These are phyloP conservation scores for Scenedesmus sp. DNA, from an alignment of 163 green algal species.

Conservation along the genomic window DNA sequence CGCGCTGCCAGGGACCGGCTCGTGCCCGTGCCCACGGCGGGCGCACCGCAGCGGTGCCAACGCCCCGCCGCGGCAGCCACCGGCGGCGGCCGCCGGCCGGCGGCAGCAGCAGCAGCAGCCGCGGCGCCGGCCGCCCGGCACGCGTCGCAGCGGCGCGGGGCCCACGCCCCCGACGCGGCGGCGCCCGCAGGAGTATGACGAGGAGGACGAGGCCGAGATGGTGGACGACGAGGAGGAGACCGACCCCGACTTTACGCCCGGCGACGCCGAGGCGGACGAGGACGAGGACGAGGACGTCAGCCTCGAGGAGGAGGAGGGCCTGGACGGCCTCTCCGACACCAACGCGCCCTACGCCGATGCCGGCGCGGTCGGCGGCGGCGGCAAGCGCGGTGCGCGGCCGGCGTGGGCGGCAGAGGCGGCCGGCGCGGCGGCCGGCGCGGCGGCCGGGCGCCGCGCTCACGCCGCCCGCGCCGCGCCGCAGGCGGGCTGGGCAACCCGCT, in stretches of 20 bases:
- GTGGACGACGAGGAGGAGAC: constrained; percentile 24
- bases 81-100: too few species aligned
- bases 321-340: constrained; percentile 26
- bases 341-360: constrained; percentile 33
- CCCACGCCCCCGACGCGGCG: too few species aligned
- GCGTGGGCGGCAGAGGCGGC: background rate
- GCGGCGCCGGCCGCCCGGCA: background rate
- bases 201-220: constrained; percentile 32
- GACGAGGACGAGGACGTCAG: background rate
- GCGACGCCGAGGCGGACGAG: constrained; percentile 31
- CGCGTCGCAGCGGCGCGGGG: background rate
- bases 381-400: background rate
- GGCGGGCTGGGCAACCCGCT: constrained; percentile 26
- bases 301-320: background rate
- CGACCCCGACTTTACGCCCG: constrained; percentile 26
- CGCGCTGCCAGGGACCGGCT: too few species aligned
- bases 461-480: background rate
- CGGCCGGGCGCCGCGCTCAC: background rate
- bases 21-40: too few species aligned
- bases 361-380: background rate
- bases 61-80: too few species aligned
- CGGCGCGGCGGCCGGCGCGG: background rate
- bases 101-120: too few species aligned
- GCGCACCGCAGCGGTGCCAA: too few species aligned
- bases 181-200: constrained; percentile 25